phyloP scores from a whole-genome alignment of 192 early-diverging fungal genomes.

The Coemansia interrupta region DNA sequence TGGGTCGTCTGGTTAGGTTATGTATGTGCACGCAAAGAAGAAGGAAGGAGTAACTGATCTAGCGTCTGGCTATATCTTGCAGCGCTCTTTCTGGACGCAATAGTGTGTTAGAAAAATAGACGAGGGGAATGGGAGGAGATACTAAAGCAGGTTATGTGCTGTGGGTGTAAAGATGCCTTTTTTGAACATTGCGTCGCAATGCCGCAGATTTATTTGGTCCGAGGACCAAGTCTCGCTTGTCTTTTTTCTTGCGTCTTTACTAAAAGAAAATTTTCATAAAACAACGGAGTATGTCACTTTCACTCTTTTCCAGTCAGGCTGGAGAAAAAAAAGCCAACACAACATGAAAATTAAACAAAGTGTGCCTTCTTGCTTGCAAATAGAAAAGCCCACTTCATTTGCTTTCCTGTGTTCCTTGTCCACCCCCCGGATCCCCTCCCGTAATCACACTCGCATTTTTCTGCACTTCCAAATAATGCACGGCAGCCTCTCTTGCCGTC shows the following conservation, averaged over 20 bases:
- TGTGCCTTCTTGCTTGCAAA: not conserved
- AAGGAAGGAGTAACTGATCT: not conserved
- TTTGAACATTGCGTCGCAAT: conserved; percentile 15
- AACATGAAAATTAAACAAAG: no score
- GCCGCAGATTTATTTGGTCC: conserved; percentile 14
- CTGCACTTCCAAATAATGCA: conserved; percentile 1
- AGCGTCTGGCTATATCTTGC: not conserved
- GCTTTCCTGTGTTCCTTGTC: conserved; percentile 5
- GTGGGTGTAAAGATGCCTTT: conserved; percentile 8
- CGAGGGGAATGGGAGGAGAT: not conserved
- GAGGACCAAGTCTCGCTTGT: not conserved
- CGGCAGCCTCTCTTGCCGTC: conserved; percentile 4
- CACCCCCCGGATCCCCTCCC: conserved; percentile 3
- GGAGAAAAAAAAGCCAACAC: not conserved
- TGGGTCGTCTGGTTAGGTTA: no score
- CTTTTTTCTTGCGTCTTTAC: not conserved
- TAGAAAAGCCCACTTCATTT: no score
- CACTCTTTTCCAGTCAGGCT: not conserved
- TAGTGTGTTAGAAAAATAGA: not conserved
- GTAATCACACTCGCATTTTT: not conserved
- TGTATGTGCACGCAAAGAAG: no score
- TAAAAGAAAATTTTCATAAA: conserved; percentile 12
- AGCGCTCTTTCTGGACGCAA: not conserved
- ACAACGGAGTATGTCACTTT: not conserved
- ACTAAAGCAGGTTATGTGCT: conserved; percentile 5